Percentiles rank a stretch among this genome's conserved stretches.
Evolutionary conservation across 116 monocot genomes (phyloP).

Genomic region (Thalassia testudinum): DNA sequence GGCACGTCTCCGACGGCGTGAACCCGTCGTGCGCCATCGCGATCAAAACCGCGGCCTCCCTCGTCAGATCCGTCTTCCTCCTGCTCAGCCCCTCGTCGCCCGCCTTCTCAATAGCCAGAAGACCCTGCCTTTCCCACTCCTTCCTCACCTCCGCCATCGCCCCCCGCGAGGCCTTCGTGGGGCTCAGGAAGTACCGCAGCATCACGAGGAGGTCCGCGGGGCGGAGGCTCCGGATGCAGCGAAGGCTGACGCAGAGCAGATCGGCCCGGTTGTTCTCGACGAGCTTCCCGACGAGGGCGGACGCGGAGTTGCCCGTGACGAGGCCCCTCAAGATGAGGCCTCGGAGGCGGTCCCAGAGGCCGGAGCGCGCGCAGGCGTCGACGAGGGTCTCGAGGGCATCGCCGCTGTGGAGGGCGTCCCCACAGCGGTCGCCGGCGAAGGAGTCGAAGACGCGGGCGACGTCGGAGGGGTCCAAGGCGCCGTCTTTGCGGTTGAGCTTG

Average conservation of each 20-base stretch:
- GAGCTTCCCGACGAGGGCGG: constrained; percentile 33
- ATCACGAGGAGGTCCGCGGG: constrained; percentile 22
- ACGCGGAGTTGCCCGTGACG: constrained; percentile 9
- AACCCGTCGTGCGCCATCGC: constrained; percentile 77
- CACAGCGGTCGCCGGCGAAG: constrained; percentile 21
- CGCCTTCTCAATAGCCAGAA: constrained; percentile 46
- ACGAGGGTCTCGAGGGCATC: constrained; percentile 24
- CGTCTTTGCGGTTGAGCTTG: constrained; percentile 24
- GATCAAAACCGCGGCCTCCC: constrained; percentile 42
- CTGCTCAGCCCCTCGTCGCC: constrained; percentile 16
- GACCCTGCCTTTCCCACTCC: constrained; percentile 42
- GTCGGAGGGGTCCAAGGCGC: constrained; percentile 7
- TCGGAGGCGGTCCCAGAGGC: constrained; percentile 37
- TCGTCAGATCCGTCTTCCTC: constrained; percentile 22
- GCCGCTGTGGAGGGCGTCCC: constrained; percentile 12
- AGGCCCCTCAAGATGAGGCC: constrained; percentile 18
- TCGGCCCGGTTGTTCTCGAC: constrained; percentile 27
- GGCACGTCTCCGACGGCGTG: constrained; percentile 44
- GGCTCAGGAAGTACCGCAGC: constrained; percentile 44
- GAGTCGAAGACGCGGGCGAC: constrained; percentile 24
- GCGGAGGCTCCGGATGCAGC: constrained; percentile 28
- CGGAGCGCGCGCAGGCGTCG: constrained; percentile 29
- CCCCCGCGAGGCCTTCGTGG: constrained; percentile 20
- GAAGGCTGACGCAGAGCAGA: constrained; percentile 35
- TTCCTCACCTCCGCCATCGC: constrained; percentile 39